Evolutionary conservation across 2,329 filamentous ascomycete genomes (phyloP).

Genomic region (Paecilomyces variotii): DNA sequence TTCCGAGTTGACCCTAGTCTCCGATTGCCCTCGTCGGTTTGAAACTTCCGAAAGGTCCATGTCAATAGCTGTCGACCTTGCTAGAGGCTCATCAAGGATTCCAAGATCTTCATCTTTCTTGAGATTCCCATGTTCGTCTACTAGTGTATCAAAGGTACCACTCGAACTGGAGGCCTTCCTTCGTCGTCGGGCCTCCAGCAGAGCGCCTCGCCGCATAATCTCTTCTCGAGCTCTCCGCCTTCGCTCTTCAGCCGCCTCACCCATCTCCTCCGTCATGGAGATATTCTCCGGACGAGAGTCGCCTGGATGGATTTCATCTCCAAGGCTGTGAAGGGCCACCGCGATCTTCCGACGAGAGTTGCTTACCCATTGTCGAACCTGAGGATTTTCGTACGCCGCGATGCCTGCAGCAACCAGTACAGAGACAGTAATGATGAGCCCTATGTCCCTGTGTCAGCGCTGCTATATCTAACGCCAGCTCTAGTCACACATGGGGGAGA

Average conservation of each 20-base stretch:
- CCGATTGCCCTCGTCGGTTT: conserved; percentile 17
- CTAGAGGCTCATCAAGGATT: conserved; percentile 10
- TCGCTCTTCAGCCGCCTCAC: conserved; percentile 37
- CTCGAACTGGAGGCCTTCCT: conserved; percentile 13
- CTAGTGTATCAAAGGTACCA: conserved; percentile 37
- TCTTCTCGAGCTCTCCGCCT: conserved; percentile 38
- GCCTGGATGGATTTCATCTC: conserved; percentile 50
- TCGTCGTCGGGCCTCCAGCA: conserved; percentile 32
- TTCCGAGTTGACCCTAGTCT: conserved; percentile 4
- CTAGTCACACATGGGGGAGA: background rate
- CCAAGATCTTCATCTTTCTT: conserved; percentile 9
- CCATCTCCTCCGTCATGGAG: conserved; percentile 40
- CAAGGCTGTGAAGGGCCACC: conserved; percentile 50
- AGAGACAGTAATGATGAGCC: conserved; percentile 54
- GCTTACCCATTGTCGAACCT: conserved; percentile 55
- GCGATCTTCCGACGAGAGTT: conserved; percentile 55
- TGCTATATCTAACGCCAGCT: background rate
- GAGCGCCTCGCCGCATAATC: conserved; percentile 33
- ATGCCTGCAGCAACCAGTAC: conserved; percentile 55
- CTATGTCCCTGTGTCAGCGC: conserved; percentile 29
- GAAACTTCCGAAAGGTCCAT: conserved; percentile 15
- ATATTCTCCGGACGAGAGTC: conserved; percentile 33
- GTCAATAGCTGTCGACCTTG: conserved; percentile 32
- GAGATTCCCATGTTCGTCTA: conserved; percentile 35
- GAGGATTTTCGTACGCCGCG: conserved; percentile 56